A percentile compares a stretch with the other conserved stretches of the same genome.
phyloP scores from a whole-genome alignment of 345 rosid genomes.

The Lumnitzera littorea region DNA sequence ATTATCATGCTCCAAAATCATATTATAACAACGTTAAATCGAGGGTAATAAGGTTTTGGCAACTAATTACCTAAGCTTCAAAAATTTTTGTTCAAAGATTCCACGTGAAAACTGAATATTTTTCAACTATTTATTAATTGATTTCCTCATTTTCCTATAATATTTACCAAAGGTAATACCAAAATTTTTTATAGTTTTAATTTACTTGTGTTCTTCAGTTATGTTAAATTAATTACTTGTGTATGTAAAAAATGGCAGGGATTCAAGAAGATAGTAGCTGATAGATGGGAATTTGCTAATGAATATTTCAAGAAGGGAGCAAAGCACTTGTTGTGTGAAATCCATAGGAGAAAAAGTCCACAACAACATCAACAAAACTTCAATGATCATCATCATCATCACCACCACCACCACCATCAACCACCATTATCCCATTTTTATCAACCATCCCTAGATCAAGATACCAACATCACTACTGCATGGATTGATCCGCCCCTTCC shows the following conservation, averaged over 20 bases:
- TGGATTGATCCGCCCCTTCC: conserved; percentile 16
- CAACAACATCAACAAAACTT: conserved; percentile 23
- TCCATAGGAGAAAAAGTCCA: conserved; percentile 45
- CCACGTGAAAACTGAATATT: too few relatives aligned
- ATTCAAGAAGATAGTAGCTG: conserved; percentile 49
- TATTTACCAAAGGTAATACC: too few relatives aligned
- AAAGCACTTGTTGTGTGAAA: conserved; percentile 45
- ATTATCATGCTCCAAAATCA: too few relatives aligned
- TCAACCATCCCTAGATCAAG: background rate
- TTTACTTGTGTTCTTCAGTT: too few relatives aligned
- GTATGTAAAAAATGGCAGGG: conserved; percentile 25
- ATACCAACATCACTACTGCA: background rate
- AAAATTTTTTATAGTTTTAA: too few relatives aligned
- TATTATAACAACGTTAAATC: too few relatives aligned
- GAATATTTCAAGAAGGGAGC: conserved; percentile 49
- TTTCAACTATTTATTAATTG: too few relatives aligned
- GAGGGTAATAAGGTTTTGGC: too few relatives aligned
- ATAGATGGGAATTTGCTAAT: conserved; percentile 69
- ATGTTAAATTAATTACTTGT: too few relatives aligned
- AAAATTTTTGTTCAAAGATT: too few relatives aligned
- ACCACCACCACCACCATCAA: conserved; percentile 5
- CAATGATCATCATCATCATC: conserved; percentile 8
- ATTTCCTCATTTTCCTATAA: too few relatives aligned
- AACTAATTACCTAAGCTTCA: too few relatives aligned
- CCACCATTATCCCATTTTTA: background rate